phyloP scores from a whole-genome alignment of 1,284 basidiomycete genomes.

The Lignosus rhinocerotis region DNA sequence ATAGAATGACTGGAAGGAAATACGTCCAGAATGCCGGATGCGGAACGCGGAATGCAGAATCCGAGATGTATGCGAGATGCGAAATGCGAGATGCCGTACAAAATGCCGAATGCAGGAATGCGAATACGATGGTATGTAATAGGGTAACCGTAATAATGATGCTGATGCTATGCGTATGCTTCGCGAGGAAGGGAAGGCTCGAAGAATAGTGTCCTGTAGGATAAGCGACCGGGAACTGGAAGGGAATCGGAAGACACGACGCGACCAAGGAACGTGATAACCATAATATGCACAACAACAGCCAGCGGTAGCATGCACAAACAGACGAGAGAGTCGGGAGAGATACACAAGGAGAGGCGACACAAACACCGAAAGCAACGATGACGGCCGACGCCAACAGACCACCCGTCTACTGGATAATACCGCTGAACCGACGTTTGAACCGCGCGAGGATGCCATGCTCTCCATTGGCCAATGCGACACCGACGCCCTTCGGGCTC shows the following conservation, averaged over 20 bases:
- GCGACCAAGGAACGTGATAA: not conserved
- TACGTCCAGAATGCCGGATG: too few species aligned
- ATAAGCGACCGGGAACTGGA: not conserved
- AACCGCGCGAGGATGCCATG: conserved; percentile 3
- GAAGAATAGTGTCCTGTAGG: not conserved
- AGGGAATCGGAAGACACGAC: not conserved
- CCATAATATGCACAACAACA: conserved; percentile 2
- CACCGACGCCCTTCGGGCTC: too few species aligned
- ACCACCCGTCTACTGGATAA: not conserved
- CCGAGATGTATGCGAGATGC: too few species aligned
- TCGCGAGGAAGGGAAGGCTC: not conserved
- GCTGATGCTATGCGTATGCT: not conserved
- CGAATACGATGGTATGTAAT: too few species aligned
- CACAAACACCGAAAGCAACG: not conserved
- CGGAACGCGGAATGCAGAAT: too few species aligned
- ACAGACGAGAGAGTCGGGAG: not conserved
- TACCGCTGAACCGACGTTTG: not conserved
- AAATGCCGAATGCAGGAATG: too few species aligned
- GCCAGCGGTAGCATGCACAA: not conserved
- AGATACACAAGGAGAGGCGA: not conserved
- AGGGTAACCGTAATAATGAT: too few species aligned
- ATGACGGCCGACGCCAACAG: not conserved
- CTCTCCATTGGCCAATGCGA: not conserved
- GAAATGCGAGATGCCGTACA: too few species aligned
- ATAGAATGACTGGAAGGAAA: too few species aligned